phyloP scores from a whole-genome alignment of 1,284 basidiomycete genomes.

The Trametes pubescens region DNA sequence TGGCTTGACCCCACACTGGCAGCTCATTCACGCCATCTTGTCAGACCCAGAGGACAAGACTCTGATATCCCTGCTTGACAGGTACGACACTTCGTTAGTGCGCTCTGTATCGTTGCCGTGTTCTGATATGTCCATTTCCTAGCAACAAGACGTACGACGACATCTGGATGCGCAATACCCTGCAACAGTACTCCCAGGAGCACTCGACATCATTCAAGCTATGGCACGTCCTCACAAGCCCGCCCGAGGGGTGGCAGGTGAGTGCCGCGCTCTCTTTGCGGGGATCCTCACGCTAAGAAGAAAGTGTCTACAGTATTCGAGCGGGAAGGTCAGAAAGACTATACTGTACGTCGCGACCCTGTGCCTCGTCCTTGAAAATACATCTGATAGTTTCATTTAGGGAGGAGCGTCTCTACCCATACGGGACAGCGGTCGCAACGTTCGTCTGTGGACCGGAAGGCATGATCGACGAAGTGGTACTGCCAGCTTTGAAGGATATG shows the following conservation, averaged over 20 bases:
- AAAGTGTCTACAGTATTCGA: conserved; percentile 20
- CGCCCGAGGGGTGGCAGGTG: conserved; percentile 24
- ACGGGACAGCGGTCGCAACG: conserved; percentile 20
- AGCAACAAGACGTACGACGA: conserved; percentile 38
- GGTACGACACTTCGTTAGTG: conserved; percentile 15
- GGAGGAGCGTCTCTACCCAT: conserved; percentile 34
- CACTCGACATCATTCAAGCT: conserved; percentile 33
- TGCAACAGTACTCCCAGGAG: conserved; percentile 30
- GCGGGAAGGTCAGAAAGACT: conserved; percentile 27
- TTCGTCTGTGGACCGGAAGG: conserved; percentile 36
- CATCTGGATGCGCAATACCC: conserved; percentile 34
- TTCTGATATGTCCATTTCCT: not conserved
- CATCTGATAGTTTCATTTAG: conserved; percentile 10
- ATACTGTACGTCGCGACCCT: conserved; percentile 27
- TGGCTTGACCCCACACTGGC: conserved; percentile 39
- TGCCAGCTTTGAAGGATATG: conserved; percentile 32
- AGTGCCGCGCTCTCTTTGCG: not conserved
- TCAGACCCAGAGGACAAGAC: conserved; percentile 30
- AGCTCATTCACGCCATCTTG: conserved; percentile 37
- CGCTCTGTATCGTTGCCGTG: not conserved
- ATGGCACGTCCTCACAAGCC: conserved; percentile 35
- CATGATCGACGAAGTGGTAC: conserved; percentile 33
- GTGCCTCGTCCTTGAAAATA: not conserved
- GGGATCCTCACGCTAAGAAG: too few species aligned
- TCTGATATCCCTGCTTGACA: conserved; percentile 33